Conservation (phyloP, 2,329 filamentous ascomycete genomes). For the Alternaria infectoria region DNA sequence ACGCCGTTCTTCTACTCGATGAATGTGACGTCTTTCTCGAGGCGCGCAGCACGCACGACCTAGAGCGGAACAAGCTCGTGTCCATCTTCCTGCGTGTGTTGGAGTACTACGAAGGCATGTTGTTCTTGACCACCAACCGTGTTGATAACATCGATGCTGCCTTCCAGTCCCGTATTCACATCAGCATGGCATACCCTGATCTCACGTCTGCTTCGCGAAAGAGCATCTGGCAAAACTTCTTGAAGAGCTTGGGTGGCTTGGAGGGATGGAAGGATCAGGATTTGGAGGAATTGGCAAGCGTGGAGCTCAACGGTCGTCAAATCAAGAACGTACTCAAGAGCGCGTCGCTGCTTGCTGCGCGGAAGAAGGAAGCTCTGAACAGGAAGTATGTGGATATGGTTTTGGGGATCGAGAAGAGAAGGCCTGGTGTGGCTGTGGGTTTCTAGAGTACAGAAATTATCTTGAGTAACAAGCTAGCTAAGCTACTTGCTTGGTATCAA, state of each 20-base stretch:
- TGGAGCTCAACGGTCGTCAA: slow-evolving; percentile 57
- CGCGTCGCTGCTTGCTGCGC: slow-evolving; percentile 28
- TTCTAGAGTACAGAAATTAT: not conserved
- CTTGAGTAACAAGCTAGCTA: not conserved
- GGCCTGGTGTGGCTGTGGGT: slow-evolving; percentile 11
- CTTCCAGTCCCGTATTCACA: slow-evolving; percentile 38
- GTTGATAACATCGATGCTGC: slow-evolving; percentile 36
- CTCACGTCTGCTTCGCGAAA: slow-evolving; percentile 22
- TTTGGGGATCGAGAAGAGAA: slow-evolving; percentile 30
- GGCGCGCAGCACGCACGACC: slow-evolving; percentile 47
- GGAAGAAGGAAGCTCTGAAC: slow-evolving; percentile 26
- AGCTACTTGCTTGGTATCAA: too few species aligned
- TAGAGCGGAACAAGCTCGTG: slow-evolving; percentile 46
- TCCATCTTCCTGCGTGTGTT: slow-evolving; percentile 41
- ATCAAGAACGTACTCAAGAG: slow-evolving; percentile 55
- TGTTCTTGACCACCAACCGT: slow-evolving; percentile 45
- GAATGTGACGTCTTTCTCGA: slow-evolving; percentile 68
- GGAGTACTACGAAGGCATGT: slow-evolving; percentile 38
- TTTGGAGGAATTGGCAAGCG: slow-evolving; percentile 46
- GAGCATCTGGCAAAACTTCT: slow-evolving; percentile 37
- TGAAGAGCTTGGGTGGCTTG: slow-evolving; percentile 14
- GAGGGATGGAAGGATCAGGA: slow-evolving; percentile 32
- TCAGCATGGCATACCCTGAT: slow-evolving; percentile 34
- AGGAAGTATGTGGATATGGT: slow-evolving; percentile 36
- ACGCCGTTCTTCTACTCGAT: slow-evolving; percentile 62